Base-by-base conservation (phyloP, 73 alveolate genomes). In the Uronychia setigera region DNA sequence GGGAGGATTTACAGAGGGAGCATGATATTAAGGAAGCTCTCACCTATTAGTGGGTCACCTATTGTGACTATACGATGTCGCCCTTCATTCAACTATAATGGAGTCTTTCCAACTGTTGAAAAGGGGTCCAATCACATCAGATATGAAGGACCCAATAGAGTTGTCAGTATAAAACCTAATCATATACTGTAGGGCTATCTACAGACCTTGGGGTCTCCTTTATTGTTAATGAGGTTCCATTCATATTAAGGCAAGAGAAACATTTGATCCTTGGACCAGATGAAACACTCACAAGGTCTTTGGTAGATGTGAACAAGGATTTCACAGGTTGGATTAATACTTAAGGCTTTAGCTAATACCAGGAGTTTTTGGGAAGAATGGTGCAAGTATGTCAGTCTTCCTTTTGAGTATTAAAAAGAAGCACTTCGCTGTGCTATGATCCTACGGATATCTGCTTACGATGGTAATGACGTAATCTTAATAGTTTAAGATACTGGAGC, bases 21-120 rank as follows among this genome's bases (percentile, higher is more conserved):
- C 1, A 85, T 85, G 91, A 80, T 85, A 0, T 75, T 85, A 9
- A 77, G 91, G 57, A 76, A 77, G 86, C 32, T 85, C 29, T 35
- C 91, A 9, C 91, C 86, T 14, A 74, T 85, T 29, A 9, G 19
- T 26, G 91, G 91, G 35, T 0, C 75, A 29, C 91, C 91, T 1
- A 5, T 31, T 19, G 77, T 85, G 28, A 35, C 91, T 29, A 86
- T 85, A 1, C 58, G 91, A 46, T 85, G 91, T 86, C 11, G 78
- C 28, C 86, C 91, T 0, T 85, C 91, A 27, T 77, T 85, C 74
- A 77, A 77, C 76, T 85, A 85, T 57, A 85, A 85, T 77, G 81
- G 83, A 19, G 85, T 60, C 28, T 85, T 85, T 11, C 91, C 91
- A 19, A 26, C 76, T 1, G 59, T 85, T 14, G 91, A 85, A 31